Evolutionary conservation across 2,329 filamentous ascomycete genomes (phyloP).

Genomic region (Cytospora piceae): DNA sequence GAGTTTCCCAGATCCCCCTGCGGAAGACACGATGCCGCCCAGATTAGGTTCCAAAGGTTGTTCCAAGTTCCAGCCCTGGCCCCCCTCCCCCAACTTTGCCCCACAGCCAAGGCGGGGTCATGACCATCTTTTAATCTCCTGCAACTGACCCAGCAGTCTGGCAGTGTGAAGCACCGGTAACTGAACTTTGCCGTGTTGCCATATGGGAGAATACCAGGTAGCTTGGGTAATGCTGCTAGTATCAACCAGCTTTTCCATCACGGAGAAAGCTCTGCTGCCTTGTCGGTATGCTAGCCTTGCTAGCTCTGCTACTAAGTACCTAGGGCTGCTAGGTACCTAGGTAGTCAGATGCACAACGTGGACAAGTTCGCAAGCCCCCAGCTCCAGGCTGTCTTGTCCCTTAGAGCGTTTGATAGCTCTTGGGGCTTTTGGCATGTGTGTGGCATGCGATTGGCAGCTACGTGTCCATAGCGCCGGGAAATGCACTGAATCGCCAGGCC

Average conservation of each 20-base stretch:
- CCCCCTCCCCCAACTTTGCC: not conserved
- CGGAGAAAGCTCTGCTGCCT: too few species aligned
- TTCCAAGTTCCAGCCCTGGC: not conserved
- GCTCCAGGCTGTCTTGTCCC: not conserved
- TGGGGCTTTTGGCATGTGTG: not conserved
- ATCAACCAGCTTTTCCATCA: too few species aligned
- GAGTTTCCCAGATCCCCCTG: not conserved
- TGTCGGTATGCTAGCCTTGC: too few species aligned
- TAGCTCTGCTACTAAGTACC: too few species aligned
- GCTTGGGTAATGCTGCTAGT: too few species aligned
- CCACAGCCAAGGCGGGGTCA: not conserved
- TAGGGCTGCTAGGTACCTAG: too few species aligned
- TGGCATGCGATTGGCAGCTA: not conserved
- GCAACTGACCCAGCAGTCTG: too few species aligned
- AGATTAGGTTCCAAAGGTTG: slow-evolving; percentile 1
- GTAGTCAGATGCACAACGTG: too few species aligned
- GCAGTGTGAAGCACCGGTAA: not conserved
- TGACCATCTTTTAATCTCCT: not conserved
- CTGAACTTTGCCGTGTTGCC: not conserved
- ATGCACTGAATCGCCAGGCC: not conserved
- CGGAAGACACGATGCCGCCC: slow-evolving; percentile 1
- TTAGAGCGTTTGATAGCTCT: not conserved
- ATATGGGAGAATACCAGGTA: too few species aligned
- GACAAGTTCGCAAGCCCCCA: too few species aligned
- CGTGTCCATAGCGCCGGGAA: not conserved